These are phyloP conservation scores for Talaromyces thailandensis DNA, from an alignment of 495 filamentous ascomycete genomes.

Conservation along the genomic window DNA sequence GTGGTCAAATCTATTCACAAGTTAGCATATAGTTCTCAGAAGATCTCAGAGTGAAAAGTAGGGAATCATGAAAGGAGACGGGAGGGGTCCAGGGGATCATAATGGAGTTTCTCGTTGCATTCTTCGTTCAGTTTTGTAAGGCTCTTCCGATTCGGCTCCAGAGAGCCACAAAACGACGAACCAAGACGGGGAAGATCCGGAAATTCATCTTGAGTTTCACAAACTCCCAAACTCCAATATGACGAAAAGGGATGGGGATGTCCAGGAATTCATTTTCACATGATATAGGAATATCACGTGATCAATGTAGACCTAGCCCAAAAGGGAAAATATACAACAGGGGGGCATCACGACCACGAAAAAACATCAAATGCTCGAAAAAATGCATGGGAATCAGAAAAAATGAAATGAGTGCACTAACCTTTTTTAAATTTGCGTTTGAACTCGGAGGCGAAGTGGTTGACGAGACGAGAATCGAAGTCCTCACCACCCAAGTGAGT, in stretches of 20 bases:
- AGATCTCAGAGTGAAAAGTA: neutral
- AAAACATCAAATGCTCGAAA: neutral
- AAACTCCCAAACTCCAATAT: too few species aligned
- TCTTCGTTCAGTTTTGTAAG: too few species aligned
- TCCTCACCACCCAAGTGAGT: slow-evolving; percentile 99
- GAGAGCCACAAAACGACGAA: too few species aligned
- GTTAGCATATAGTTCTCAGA: slow-evolving; percentile 14
- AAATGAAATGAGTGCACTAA: neutral
- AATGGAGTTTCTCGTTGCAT: too few species aligned
- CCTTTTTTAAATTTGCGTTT: slow-evolving; percentile 66
- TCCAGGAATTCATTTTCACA: too few species aligned
- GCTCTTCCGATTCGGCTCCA: too few species aligned
- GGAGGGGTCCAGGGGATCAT: neutral
- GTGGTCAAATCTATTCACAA: slow-evolving; percentile 55
- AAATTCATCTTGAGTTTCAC: too few species aligned
- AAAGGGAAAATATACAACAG: neutral
- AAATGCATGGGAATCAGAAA: neutral
- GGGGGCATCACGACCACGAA: neutral
- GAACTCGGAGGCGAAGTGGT: slow-evolving; percentile 95
- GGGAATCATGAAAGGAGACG: neutral
- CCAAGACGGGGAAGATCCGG: too few species aligned
- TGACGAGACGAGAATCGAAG: slow-evolving; percentile 95
- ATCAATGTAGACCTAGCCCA: neutral
- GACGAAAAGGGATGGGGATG: neutral
- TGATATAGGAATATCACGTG: neutral